Conservation (phyloP, 1,139 yeast genomes). For the Geotrichum macrosporum region DNA sequence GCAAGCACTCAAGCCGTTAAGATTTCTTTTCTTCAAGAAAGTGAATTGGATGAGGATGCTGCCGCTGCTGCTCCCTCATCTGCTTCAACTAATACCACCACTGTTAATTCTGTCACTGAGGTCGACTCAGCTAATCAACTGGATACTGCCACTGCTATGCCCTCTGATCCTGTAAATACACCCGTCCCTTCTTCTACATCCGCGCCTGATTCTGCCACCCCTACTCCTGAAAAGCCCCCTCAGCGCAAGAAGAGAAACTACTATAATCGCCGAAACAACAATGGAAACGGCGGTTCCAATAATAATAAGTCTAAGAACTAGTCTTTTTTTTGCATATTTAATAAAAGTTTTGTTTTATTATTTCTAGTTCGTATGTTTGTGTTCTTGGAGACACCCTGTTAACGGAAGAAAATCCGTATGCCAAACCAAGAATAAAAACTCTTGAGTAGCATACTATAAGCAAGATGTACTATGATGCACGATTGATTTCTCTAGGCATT, state of each 20-base stretch:
- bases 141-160: not conserved
- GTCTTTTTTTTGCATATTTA: not conserved
- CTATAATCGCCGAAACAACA: slow-evolving; percentile 4
- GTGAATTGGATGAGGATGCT: slow-evolving; percentile 22
- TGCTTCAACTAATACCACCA: not conserved
- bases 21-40: slow-evolving; percentile 17
- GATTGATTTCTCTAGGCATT: slow-evolving; percentile 15
- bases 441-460: slow-evolving; percentile 1
- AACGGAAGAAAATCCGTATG: slow-evolving; percentile 19
- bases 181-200: no score
- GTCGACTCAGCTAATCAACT: no score
- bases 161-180: not conserved
- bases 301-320: not conserved
- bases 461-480: slow-evolving; percentile 35
- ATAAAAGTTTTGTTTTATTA: slow-evolving; percentile 3
- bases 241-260: slow-evolving; percentile 7
- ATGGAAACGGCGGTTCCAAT: not conserved
- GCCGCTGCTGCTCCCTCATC: slow-evolving; percentile 21
- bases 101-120: not conserved
- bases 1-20: not conserved
- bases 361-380: slow-evolving; percentile 26
- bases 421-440: not conserved
- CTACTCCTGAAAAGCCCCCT: slow-evolving; percentile 2
- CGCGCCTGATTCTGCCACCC: not conserved
- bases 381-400: slow-evolving; percentile 34